Conservation (phyloP, 2,329 filamentous ascomycete genomes). For the Aspergillus pseudonomiae region DNA sequence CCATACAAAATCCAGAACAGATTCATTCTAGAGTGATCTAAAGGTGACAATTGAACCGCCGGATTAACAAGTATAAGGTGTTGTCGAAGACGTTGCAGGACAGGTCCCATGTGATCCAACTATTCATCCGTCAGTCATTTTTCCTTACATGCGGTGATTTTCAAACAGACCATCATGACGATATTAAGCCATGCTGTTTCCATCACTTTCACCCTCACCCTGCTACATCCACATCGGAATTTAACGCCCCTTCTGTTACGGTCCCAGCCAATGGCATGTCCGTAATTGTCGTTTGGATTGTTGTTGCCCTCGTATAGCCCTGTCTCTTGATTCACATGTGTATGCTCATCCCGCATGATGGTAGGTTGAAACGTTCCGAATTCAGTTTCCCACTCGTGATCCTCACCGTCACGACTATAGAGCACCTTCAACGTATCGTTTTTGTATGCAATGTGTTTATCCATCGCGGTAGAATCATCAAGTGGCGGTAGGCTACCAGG, state of each 20-base stretch:
- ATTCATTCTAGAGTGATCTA: not conserved
- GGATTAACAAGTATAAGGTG: too few species aligned
- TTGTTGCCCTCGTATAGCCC: not conserved
- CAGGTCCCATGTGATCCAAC: not conserved
- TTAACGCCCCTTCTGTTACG: not conserved
- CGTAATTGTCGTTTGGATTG: not conserved
- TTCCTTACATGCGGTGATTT: not conserved
- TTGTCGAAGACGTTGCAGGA: not conserved
- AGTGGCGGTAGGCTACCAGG: too few species aligned
- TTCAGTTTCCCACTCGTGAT: not conserved
- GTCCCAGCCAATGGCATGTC: not conserved
- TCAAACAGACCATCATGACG: not conserved
- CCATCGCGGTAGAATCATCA: too few species aligned
- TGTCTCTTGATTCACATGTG: not conserved
- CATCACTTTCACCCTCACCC: not conserved
- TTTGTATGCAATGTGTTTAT: not conserved
- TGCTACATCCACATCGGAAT: not conserved
- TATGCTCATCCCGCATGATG: too few species aligned
- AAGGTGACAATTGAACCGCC: too few species aligned
- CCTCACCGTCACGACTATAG: not conserved
- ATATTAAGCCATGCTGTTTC: not conserved
- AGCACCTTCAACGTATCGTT: not conserved
- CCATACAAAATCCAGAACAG: not conserved
- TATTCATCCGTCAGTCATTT: not conserved
- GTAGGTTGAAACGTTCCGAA: too few species aligned